A percentile compares a stretch with the other conserved stretches of the same genome.
phyloP scores from a whole-genome alignment of 2,329 filamentous ascomycete genomes.

The Beauveria sp. region DNA sequence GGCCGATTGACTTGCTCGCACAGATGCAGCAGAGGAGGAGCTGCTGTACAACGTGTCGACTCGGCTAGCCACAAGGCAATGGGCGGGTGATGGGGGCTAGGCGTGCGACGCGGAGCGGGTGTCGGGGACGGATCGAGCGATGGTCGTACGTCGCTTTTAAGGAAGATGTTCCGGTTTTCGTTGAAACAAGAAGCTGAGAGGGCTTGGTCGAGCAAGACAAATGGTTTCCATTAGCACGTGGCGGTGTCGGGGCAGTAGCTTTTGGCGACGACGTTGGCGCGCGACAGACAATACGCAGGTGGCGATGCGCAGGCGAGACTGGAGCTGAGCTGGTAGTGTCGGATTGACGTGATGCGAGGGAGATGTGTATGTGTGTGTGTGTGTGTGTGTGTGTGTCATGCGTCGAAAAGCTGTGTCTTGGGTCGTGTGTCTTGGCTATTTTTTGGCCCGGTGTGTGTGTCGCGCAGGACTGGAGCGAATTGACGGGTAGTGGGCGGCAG shows the following conservation, averaged over 20 bases:
- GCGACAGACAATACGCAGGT: background rate
- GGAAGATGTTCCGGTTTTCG: background rate
- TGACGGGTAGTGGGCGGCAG: background rate
- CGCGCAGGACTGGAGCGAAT: background rate
- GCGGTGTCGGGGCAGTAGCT: background rate
- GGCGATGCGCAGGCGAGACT: background rate
- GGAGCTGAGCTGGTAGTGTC: background rate
- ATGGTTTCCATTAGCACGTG: conserved; percentile 1
- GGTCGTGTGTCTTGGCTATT: background rate
- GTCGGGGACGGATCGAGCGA: background rate
- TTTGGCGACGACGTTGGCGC: background rate
- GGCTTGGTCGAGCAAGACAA: background rate
- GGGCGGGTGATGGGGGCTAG: background rate
- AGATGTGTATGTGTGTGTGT: background rate
- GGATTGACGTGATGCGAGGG: background rate
- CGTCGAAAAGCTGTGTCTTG: background rate
- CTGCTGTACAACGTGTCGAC: conserved; percentile 4
- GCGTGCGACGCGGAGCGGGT: background rate
- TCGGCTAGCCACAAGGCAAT: background rate
- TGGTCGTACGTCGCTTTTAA: background rate
- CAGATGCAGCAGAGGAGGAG: background rate
- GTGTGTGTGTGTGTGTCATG: background rate
- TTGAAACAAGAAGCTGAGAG: background rate
- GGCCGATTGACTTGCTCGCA: background rate
- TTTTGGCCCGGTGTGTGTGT: background rate